Base-by-base conservation (phyloP, 371 early-diverging fungal genomes). In the Mycotypha africana region DNA sequence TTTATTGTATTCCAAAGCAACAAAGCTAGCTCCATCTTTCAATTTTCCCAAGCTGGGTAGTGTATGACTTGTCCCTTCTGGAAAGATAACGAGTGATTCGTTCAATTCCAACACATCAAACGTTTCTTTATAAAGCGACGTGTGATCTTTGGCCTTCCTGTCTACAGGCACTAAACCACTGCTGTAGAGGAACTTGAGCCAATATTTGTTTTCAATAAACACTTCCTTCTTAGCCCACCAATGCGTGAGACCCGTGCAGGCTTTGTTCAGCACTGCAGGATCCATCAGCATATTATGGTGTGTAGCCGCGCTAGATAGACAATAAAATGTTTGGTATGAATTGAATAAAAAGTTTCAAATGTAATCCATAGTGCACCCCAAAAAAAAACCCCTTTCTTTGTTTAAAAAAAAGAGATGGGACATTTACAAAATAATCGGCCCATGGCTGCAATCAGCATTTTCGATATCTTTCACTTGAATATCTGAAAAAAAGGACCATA, bases 221-320 rank as follows among this genome's bases (percentile, higher is more conserved):
- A 67, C 33, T 14, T 45, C 42, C 37, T 53, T 53, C 32, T 63
- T 64, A 20, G 67, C 67, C 67, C 67, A 67, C 24, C 57, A 60
- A 40, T 67, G 67, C 19, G 57, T 30, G n/a, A n/a, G n/a, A n/a
- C n/a, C n/a, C n/a, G n/a, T n/a, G 17, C 41, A 41, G 11, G 65
- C 51, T 10, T 36, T 42, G 7, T 47, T 48, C 14, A 69, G 32
- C 2, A 63, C 46, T 11, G 57, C 51, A 19, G 66, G 60, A 47
- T 69, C 70, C 4, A 69, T 43, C 25, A 65, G 44, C 70, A 69
- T 69, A 36, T 69, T 69, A 45, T 50, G 53, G 23, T 64, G 65
- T 1, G 65, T 64, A 5, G 49, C 35, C 23, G 54, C 54, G n/a
- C 54, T 56, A n/a, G n/a, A n/a, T n/a, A n/a, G n/a, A n/a, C n/a